A percentile compares a stretch with the other conserved stretches of the same genome.
These are phyloP conservation scores for Anthracocystis walkeri DNA, from an alignment of 1,284 basidiomycete species.

Conservation along the genomic window DNA sequence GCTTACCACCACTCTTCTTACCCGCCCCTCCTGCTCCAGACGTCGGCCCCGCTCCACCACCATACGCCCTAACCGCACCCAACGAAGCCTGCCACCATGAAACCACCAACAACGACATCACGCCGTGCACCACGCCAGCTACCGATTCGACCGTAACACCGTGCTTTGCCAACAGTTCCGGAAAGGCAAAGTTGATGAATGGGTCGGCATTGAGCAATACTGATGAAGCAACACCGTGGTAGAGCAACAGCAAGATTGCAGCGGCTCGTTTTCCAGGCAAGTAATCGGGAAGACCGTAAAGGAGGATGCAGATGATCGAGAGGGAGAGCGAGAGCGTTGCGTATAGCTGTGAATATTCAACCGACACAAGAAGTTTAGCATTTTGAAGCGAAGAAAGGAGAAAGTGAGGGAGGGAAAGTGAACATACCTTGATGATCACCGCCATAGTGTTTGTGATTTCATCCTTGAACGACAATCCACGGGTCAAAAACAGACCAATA, in stretches of 20 bases:
- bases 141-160: constrained; percentile 33
- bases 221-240: constrained; percentile 80
- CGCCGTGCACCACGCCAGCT: constrained; percentile 42
- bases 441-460: constrained; percentile 83
- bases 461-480: constrained; percentile 76
- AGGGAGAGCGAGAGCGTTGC: constrained; percentile 30
- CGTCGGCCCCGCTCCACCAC: constrained; percentile 4
- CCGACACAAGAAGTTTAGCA: background rate
- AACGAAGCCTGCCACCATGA: constrained; percentile 49
- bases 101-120: constrained; percentile 42
- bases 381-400: background rate
- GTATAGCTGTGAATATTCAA: constrained; percentile 24
- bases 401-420: background rate
- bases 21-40: background rate
- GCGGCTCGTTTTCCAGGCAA: constrained; percentile 84
- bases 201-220: constrained; percentile 80
- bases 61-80: constrained; percentile 30
- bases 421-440: constrained; percentile 78
- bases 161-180: constrained; percentile 74
- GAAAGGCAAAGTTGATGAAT: constrained; percentile 80
- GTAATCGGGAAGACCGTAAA: constrained; percentile 74
- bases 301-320: constrained; percentile 42
- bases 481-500: constrained; percentile 78
- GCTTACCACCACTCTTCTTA: constrained; percentile 16
- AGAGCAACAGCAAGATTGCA: constrained; percentile 80